Conservation (phyloP, 169 alveolate genomes). For the Plasmodium vivax region DNA sequence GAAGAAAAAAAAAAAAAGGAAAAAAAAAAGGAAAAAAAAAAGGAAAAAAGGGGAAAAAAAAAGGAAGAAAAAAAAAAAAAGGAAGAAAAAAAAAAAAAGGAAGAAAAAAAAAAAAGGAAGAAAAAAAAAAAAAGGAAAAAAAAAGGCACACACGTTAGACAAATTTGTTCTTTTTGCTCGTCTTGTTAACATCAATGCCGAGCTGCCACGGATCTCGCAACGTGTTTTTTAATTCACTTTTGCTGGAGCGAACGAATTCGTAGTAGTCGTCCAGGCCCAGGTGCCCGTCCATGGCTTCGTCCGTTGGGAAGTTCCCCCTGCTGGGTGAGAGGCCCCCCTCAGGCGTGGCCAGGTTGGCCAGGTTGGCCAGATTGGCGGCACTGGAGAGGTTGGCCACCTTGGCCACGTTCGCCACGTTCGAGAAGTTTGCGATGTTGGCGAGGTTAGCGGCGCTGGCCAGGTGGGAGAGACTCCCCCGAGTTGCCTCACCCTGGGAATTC, state of each 20-base stretch:
- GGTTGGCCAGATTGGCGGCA: neutral
- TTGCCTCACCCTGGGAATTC: neutral
- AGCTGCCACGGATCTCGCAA: constrained; percentile 34
- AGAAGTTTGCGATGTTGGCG: neutral
- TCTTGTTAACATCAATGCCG: neutral
- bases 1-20: neutral
- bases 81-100: neutral
- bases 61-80: too few relatives aligned
- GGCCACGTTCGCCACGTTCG: neutral
- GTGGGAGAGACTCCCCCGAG: neutral
- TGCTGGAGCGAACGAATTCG: neutral
- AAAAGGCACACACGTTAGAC: neutral
- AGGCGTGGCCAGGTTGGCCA: neutral
- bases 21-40: too few relatives aligned
- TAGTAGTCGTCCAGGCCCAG: neutral
- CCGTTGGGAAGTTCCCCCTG: neutral
- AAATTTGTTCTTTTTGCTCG: neutral
- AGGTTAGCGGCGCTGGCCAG: neutral
- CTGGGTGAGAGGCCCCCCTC: neutral
- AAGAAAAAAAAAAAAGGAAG: neutral
- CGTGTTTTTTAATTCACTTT: constrained; percentile 25
- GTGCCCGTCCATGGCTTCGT: neutral
- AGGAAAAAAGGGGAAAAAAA: neutral
- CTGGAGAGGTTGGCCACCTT: neutral
- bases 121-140: neutral